Evolutionary conservation across 345 rosid species (phyloP).

Genomic region (thale cress (Arabidopsis thaliana)): TAIR10.1 NC_003076.8:2745501-2746000

Average conservation of each 20-base stretch:
- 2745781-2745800: conserved; percentile 64
- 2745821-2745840: conserved; percentile 81
- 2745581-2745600: conserved; percentile 74
- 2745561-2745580: conserved; percentile 61
- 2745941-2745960: conserved; percentile 66
- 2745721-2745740: conserved; percentile 74
- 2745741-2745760: conserved; percentile 74
- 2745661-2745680: conserved; percentile 55
- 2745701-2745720: conserved; percentile 79
- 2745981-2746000: conserved; percentile 78
- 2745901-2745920: conserved; percentile 75
- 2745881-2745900: conserved; percentile 64
- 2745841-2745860: conserved; percentile 79
- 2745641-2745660: conserved; percentile 77
- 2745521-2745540: conserved; percentile 82
- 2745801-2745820: conserved; percentile 86
- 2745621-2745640: conserved; percentile 78
- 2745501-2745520: conserved; percentile 64
- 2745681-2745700: conserved; percentile 68
- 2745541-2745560: conserved; percentile 76
- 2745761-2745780: conserved; percentile 64
- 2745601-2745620: conserved; percentile 85
- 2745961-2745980: conserved; percentile 60
- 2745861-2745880: conserved; percentile 61
- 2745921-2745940: conserved; percentile 73